These are phyloP conservation scores for Cryphonectria radicalis DNA, from an alignment of 2,329 filamentous ascomycete genomes.

Conservation along the genomic window DNA sequence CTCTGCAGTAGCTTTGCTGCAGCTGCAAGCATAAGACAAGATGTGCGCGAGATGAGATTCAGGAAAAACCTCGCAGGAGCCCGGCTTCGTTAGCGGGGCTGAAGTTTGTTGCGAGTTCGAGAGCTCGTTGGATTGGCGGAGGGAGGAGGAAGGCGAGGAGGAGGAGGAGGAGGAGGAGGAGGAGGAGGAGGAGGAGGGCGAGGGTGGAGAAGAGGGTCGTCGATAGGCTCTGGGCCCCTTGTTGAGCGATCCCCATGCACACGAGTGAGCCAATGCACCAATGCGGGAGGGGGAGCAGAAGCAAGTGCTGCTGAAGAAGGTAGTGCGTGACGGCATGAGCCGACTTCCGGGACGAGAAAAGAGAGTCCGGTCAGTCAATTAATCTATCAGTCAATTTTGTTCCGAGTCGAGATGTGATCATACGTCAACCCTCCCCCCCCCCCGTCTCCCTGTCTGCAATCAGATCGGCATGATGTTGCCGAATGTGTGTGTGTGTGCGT, in stretches of 20 bases:
- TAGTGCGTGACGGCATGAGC: background rate
- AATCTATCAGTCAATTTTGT: background rate
- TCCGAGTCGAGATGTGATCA: background rate
- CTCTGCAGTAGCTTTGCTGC: slow-evolving; percentile 19
- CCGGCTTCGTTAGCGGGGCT: background rate
- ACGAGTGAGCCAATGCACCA: background rate
- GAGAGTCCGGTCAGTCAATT: background rate
- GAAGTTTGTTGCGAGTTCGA: background rate
- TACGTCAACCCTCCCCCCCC: background rate
- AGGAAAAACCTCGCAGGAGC: slow-evolving; percentile 1
- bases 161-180: background rate
- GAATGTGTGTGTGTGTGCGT: background rate
- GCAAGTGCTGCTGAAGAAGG: background rate
- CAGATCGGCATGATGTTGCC: background rate
- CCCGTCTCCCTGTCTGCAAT: background rate
- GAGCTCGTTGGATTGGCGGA: background rate
- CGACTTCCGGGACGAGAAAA: background rate
- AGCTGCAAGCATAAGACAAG: slow-evolving; percentile 12
- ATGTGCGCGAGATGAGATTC: slow-evolving; percentile 18
- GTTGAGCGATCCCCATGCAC: background rate
- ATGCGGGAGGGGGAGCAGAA: background rate
- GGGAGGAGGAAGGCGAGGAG: background rate
- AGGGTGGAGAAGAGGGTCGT: background rate
- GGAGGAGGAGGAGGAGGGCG: background rate
- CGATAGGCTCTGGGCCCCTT: background rate